Percentiles rank a stretch among this genome's conserved stretches.
Conservation (phyloP, 768 basidiomycete species). For the Mycena vulgaris region DNA sequence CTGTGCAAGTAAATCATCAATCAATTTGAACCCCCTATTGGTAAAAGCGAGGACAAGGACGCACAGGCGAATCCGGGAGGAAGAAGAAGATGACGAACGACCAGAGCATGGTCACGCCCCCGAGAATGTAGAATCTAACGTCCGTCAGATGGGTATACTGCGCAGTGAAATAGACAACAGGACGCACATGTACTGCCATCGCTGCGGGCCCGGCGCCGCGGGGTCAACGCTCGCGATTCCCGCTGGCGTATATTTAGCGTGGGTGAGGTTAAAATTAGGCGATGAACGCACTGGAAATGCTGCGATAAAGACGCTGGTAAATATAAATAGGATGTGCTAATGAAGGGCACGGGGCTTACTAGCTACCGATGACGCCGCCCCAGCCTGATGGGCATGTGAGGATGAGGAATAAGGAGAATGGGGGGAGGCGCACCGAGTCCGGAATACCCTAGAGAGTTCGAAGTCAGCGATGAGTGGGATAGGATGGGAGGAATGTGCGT, state of each 20-base stretch:
- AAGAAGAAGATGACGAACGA: slow-evolving; percentile 34
- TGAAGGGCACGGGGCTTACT: slow-evolving; percentile 3
- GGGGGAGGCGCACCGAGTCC: slow-evolving; percentile 25
- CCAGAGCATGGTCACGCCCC: slow-evolving; percentile 36
- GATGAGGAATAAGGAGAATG: background rate
- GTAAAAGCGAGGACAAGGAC: background rate
- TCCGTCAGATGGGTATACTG: background rate
- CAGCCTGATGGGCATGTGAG: slow-evolving; percentile 18
- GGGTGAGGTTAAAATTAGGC: background rate
- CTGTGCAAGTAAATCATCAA: background rate
- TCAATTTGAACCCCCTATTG: background rate
- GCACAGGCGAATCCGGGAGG: slow-evolving; percentile 39
- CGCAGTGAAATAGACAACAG: background rate
- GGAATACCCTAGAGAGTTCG: slow-evolving; percentile 33
- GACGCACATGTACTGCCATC: slow-evolving; percentile 39
- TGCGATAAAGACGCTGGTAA: background rate
- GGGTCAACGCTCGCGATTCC: slow-evolving; percentile 36
- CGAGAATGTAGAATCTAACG: slow-evolving; percentile 39
- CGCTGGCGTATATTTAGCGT: slow-evolving; percentile 17
- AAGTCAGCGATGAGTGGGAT: background rate
- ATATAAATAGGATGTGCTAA: background rate
- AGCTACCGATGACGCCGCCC: slow-evolving; percentile 40
- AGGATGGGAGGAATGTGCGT: background rate
- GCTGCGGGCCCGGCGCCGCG: slow-evolving; percentile 26
- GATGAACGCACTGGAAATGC: slow-evolving; percentile 25